A percentile compares a stretch with the other conserved stretches of the same genome.
phyloP scores from a whole-genome alignment of 257 asterid genomes.

The Solanum sejunctum region DNA sequence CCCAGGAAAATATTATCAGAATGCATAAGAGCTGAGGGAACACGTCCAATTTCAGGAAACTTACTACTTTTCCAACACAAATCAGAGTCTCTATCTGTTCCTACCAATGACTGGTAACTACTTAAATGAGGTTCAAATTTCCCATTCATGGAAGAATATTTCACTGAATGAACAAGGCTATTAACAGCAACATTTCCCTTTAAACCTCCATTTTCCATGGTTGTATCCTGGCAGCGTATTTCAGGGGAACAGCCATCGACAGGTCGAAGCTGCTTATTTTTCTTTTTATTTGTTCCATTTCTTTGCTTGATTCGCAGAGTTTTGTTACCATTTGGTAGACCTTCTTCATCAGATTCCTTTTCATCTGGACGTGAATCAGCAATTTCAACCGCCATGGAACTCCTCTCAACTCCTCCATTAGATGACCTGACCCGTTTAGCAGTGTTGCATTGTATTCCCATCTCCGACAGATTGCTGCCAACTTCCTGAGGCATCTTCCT shows the following conservation, averaged over 20 bases:
- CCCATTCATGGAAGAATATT: constrained; percentile 5
- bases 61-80: constrained; percentile 8
- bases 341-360: constrained; percentile 15
- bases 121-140: constrained; percentile 5
- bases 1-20: constrained; percentile 9
- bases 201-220: not conserved
- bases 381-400: constrained; percentile 15
- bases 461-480: constrained; percentile 13
- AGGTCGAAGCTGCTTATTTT: constrained; percentile 10
- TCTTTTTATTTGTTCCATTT: constrained; percentile 15
- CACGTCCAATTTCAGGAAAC: constrained; percentile 25
- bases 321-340: constrained; percentile 8
- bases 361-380: constrained; percentile 23
- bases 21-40: constrained; percentile 7
- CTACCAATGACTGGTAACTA: constrained; percentile 11
- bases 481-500: constrained; percentile 27
- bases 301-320: constrained; percentile 14
- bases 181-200: constrained; percentile 3
- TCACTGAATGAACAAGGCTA: constrained; percentile 4
- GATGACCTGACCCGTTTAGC: constrained; percentile 26
- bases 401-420: constrained; percentile 16
- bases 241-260: constrained; percentile 14
- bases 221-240: constrained; percentile 6
- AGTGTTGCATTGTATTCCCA: constrained; percentile 2
- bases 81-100: constrained; percentile 5